Evolutionary conservation across 2,329 filamentous ascomycete species (phyloP).

Genomic region (Monosporascus sp.): DNA sequence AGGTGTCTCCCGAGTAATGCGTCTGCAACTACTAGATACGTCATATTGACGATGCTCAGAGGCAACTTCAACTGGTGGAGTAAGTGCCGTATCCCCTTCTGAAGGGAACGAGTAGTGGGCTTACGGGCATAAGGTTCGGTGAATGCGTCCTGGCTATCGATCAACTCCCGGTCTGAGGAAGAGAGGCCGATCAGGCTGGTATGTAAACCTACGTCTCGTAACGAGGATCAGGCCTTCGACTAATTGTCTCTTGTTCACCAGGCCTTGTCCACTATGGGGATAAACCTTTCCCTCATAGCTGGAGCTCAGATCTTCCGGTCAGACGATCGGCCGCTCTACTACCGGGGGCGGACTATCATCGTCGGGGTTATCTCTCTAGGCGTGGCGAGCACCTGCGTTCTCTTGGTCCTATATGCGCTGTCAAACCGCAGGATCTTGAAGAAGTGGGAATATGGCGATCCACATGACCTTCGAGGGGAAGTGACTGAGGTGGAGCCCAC

Average conservation of each 20-base stretch:
- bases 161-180: not conserved
- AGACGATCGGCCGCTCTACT: not conserved
- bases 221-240: not conserved
- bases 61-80: conserved; percentile 1
- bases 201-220: not conserved
- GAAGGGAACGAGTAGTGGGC: not conserved
- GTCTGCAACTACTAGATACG: not conserved
- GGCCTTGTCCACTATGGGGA: conserved; percentile 1
- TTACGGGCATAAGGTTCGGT: not conserved
- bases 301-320: conserved; percentile 3
- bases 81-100: not conserved
- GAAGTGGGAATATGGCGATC: no score
- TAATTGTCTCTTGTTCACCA: not conserved
- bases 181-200: conserved; percentile 1
- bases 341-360: not conserved
- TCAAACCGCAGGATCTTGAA: not conserved
- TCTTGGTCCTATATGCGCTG: not conserved
- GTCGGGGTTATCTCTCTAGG: not conserved
- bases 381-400: not conserved
- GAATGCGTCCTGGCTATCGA: conserved; percentile 1
- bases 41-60: not conserved
- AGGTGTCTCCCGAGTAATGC: not conserved
- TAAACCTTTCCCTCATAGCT: not conserved
- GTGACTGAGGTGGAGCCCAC: no score
- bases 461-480: no score